Evolutionary conservation across 495 filamentous ascomycete genomes (phyloP), one percentile per base, ranked within the genome.

Genomic region (Aspergillus bertholletiae): DNA sequence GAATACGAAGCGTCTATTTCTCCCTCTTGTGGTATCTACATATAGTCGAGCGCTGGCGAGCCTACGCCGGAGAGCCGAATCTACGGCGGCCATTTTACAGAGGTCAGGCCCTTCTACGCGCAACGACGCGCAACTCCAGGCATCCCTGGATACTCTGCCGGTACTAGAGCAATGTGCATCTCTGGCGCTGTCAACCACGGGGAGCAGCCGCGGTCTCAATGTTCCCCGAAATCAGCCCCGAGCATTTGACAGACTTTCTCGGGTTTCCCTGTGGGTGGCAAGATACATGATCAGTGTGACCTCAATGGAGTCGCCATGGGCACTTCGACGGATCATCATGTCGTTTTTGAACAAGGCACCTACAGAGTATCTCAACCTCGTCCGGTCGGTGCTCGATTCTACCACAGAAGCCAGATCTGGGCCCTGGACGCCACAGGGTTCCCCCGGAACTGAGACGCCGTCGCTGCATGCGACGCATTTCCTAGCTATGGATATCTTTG

Each of bases 401-500:
- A 41, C 55, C 2, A 34, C 45, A 23, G 32, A 45, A 5, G 39
- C 20, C 8, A 39, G 44, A 9, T 46, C 34, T n/a, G 58, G 53
- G 22, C 22, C 24, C 7, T 24, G 21, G 24, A 55, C 54, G 34
- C 24, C 49, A 27, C 44, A 20, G 34, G 49, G 48, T 12, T 54
- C 55, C 2, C 45, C 48, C 1, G 34, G 12, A 13, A 49, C 23
- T 37, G 40, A 43, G 32, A 35, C 40, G n/a, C 21, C 35, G n/a
- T 44, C 34, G 43, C 37, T 65, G 49, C 53, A 49, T 59, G 11
- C 63, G 57, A 55, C 55, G 46, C 59, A 62, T 56, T 61, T 70
- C 24, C 59, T 74, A 3, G 74, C 71, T 0, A 23, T 75, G n/a
- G 73, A 75, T 6, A 74, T 75, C 34, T 76, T 78, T 52, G 63